Conservation (phyloP, 2,329 filamentous ascomycete species). For the Colletotrichum agaves region DNA sequence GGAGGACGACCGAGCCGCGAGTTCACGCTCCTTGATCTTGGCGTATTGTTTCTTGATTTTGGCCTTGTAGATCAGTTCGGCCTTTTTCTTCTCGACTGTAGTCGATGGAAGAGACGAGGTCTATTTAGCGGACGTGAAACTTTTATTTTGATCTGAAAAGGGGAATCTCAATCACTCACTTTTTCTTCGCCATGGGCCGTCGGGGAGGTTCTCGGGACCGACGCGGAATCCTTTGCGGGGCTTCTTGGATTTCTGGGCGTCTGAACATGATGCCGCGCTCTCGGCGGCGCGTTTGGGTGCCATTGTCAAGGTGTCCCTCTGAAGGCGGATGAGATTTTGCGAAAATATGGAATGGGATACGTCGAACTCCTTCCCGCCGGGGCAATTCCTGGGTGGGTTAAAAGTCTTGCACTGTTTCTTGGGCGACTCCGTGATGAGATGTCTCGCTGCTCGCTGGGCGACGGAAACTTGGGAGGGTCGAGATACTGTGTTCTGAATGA, state of each 20-base stretch:
- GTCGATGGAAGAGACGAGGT: too few relatives aligned
- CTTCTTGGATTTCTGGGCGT: conserved; percentile 59
- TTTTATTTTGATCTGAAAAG: background rate
- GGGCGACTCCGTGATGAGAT: too few relatives aligned
- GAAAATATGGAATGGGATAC: background rate
- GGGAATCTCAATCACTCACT: conserved; percentile 47
- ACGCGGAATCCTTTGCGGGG: conserved; percentile 81
- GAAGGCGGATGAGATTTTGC: background rate
- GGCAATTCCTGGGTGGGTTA: too few relatives aligned
- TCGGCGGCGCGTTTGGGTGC: conserved; percentile 66
- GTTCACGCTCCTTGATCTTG: conserved; percentile 78
- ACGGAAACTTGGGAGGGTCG: too few relatives aligned
- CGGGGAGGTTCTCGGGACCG: conserved; percentile 89
- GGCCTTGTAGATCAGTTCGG: conserved; percentile 87
- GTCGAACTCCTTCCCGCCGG: too few relatives aligned
- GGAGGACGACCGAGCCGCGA: conserved; percentile 39
- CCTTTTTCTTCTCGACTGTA: conserved; percentile 87
- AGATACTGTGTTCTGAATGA: too few relatives aligned
- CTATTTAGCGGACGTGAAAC: background rate
- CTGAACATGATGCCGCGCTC: conserved; percentile 44
- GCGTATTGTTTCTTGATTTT: conserved; percentile 94
- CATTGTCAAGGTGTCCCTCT: conserved; percentile 55
- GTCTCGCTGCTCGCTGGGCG: too few relatives aligned
- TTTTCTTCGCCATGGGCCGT: conserved; percentile 88
- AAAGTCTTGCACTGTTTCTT: too few relatives aligned